Percentiles rank a stretch among this genome's conserved stretches.
Conservation (phyloP, 441 rosid species). For the Gossypium trilobum region DNA sequence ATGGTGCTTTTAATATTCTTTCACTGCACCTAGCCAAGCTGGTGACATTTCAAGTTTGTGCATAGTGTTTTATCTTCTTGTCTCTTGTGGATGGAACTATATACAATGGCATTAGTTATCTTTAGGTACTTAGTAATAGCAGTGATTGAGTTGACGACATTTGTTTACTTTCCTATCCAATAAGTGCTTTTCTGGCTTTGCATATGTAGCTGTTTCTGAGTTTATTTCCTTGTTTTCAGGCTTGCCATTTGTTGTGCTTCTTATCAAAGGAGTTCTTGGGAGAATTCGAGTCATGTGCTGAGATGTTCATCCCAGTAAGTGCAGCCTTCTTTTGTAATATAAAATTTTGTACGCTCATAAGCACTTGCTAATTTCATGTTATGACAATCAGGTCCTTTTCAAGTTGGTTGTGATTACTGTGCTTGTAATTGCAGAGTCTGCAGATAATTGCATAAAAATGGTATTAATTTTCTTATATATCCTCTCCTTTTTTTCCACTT, state of each 20-base stretch:
- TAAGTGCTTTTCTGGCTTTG: not conserved
- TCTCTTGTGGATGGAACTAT: not conserved
- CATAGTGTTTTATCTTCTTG: not conserved
- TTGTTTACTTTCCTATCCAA: constrained; percentile 7
- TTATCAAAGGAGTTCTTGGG: constrained; percentile 92
- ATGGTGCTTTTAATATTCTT: not conserved
- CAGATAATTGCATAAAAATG: constrained; percentile 97
- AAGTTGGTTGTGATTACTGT: constrained; percentile 99
- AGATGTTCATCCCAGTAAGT: constrained; percentile 84
- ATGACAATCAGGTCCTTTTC: constrained; percentile 89
- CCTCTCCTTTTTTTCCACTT: not conserved
- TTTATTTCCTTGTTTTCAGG: constrained; percentile 39
- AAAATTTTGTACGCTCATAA: constrained; percentile 15
- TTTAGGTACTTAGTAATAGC: not conserved
- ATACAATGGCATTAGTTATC: not conserved
- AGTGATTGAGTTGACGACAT: not conserved
- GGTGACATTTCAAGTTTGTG: not conserved
- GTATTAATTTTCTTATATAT: constrained; percentile 30
- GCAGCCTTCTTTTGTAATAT: constrained; percentile 14
- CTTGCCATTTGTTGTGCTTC: constrained; percentile 84
- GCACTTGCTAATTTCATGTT: constrained; percentile 24
- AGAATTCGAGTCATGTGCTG: constrained; percentile 91
- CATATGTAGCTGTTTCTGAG: constrained; percentile 15
- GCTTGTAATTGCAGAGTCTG: constrained; percentile 98
- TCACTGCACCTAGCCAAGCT: not conserved